A percentile compares a stretch with the other conserved stretches of the same genome.
Evolutionary conservation across 805 yeast species (phyloP).

Genomic region (Torulaspora delbrueckii): DNA sequence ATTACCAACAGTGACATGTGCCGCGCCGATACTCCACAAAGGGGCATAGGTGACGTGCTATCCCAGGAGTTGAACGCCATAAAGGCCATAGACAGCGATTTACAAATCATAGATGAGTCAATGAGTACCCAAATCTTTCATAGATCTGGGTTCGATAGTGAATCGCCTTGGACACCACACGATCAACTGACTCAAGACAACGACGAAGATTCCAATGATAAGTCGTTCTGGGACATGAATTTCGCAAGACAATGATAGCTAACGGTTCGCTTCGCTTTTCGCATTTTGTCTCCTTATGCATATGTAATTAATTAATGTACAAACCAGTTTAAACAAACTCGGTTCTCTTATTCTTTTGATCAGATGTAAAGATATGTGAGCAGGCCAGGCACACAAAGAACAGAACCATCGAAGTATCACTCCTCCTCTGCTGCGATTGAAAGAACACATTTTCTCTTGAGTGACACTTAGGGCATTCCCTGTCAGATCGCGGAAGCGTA

Average conservation of each 20-base stretch:
- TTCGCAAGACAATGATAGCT: slow-evolving; percentile 1
- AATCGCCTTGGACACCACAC: slow-evolving; percentile 1
- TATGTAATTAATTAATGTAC: slow-evolving; percentile 7
- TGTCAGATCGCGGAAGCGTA: slow-evolving; percentile 93
- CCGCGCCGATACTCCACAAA: slow-evolving; percentile 1
- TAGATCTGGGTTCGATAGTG: slow-evolving; percentile 1
- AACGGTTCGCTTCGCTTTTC: background rate
- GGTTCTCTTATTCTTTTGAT: slow-evolving; percentile 36
- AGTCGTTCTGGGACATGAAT: slow-evolving; percentile 11
- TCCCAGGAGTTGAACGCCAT: slow-evolving; percentile 6
- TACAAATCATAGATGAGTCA: slow-evolving; percentile 3
- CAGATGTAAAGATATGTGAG: slow-evolving; percentile 55
- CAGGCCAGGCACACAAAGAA: slow-evolving; percentile 90
- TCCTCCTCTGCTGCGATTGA: slow-evolving; percentile 92
- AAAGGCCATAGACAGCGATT: slow-evolving; percentile 6
- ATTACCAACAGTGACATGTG: slow-evolving; percentile 8
- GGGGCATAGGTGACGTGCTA: slow-evolving; percentile 4
- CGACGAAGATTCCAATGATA: slow-evolving; percentile 5
- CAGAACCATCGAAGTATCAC: slow-evolving; percentile 91
- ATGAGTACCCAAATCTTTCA: background rate
- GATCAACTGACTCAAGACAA: background rate
- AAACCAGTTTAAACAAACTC: slow-evolving; percentile 21
- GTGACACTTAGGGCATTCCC: slow-evolving; percentile 86
- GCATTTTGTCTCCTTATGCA: slow-evolving; percentile 6
- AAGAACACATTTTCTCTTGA: slow-evolving; percentile 91